Evolutionary conservation across 208 protist species (phyloP), one percentile per base, ranked within the genome.

Genomic region (Crithidia fasciculata): DNA sequence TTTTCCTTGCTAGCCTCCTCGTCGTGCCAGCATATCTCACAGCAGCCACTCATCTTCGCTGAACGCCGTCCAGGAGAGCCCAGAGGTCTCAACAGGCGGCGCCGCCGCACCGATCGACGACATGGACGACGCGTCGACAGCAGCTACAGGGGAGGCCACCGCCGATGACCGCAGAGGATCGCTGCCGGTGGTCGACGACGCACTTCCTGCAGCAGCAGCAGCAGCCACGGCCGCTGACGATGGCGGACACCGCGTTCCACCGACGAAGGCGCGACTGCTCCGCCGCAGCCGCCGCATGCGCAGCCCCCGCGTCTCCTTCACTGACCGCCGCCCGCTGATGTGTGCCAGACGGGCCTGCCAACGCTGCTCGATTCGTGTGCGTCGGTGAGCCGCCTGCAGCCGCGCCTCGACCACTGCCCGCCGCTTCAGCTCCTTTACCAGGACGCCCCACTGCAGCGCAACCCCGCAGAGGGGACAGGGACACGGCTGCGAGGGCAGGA

Each of bases 381-480:
- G 80, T n/a, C 91, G 86, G 53, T 78, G 74, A 13, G 83, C 75
- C 53, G 84, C 70, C 9, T 74, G 62, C 15, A 83, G 65, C 7
- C 85, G 81, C 50, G 45, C 45, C 47, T 88, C 83, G 37, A 78
- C 66, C 37, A 81, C 74, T 18, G 77, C 84, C 3, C 92, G 87
- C 57, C 75, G 82, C 80, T 93, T 92, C 47, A 96, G 60, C 44
- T 81, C 81, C 45, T 83, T 81, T 37, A 95, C 74, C 37, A 93
- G 69, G 15, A 81, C 56, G 5, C 78, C 77, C 90, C 92, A 96
- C 37, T 90, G 86, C 54, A 96, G 76, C 19, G 50, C 12, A 43
- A 81, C 83, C 52, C 79, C 78, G 55, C 92, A 96, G 36, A 96
- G 78, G 15, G 92, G 89, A 61, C 92, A 96, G 8, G 65, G 61